These are phyloP conservation scores for Colletotrichum tabaci DNA, from an alignment of 2,329 filamentous ascomycete genomes.

Conservation along the genomic window DNA sequence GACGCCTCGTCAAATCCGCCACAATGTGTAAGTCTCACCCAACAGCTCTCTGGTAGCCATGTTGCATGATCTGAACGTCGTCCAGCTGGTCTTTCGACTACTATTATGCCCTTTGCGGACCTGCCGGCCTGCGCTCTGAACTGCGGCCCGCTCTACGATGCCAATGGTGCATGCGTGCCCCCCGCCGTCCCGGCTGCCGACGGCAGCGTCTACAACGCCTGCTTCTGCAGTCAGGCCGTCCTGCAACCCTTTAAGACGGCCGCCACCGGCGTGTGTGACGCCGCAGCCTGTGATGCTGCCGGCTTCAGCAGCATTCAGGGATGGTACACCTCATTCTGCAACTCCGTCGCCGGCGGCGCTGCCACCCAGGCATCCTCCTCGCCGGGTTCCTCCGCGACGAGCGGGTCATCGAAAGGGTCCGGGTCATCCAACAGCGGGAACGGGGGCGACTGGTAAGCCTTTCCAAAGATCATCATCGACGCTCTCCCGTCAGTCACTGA, in stretches of 20 bases:
- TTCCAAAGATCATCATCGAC: conserved; percentile 29
- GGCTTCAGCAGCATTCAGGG: conserved; percentile 70
- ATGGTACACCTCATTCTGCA: conserved; percentile 81
- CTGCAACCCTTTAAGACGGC: conserved; percentile 57
- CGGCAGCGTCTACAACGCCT: conserved; percentile 71
- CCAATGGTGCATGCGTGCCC: conserved; percentile 80
- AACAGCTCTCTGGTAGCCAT: background rate
- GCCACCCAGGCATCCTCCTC: conserved; percentile 49
- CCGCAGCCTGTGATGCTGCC: conserved; percentile 64
- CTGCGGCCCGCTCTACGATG: conserved; percentile 76
- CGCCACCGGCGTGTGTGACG: conserved; percentile 73
- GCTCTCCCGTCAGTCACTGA: conserved; percentile 8
- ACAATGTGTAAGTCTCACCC: conserved; percentile 40
- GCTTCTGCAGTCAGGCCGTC: conserved; percentile 81
- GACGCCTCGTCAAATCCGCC: conserved; percentile 5
- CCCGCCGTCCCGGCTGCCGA: conserved; percentile 64
- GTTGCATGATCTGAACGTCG: background rate
- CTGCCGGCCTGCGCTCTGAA: conserved; percentile 74
- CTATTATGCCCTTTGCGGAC: conserved; percentile 69
- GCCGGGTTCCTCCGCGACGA: conserved; percentile 47
- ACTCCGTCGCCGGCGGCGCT: conserved; percentile 56
- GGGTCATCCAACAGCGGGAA: conserved; percentile 46
- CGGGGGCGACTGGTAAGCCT: conserved; percentile 64
- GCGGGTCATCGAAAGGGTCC: conserved; percentile 45
- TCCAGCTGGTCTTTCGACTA: conserved; percentile 54